Base-by-base conservation (phyloP, 768 basidiomycete species). In the Mycena leptocephala region DNA sequence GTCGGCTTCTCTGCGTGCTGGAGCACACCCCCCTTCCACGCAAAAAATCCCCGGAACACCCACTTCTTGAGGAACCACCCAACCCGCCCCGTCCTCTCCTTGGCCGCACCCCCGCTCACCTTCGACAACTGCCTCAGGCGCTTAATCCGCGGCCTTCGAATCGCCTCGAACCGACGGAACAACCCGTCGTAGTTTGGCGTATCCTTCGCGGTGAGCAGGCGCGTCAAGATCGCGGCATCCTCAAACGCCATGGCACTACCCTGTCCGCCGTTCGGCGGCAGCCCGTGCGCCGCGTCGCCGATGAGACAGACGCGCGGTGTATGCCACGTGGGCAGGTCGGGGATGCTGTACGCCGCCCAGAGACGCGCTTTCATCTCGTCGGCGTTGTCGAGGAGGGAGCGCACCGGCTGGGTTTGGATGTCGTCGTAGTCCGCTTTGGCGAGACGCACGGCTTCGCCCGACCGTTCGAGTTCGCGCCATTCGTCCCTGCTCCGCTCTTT, bases 191-290 rank as follows among this genome's bases (percentile, higher is more conserved):
- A 22, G 20, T 16, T 28, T 5, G 28, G 6, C 8, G 56, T 28
- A 16, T 59, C 56, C 22, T 59, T 28, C 16, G 56, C 32, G 10
- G 33, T 20, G 22, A 59, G 56, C 56, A 59, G 22, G 22, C 56
- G 56, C 5, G 56, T 14, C 7, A 59, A 30, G 28, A 32, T 32
- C 8, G 56, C 56, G 8, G 56, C 56, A 10, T 59, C 56, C 33
- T 59, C 56, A n/a, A 59, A 59, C 20, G 56, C 56, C 56, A 59
- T 59, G 18, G 56, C 56, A 32, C 56, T 59, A 32, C 56, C 56
- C 56, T 59, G 56, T 9, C 43, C 43, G 32, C 56, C 56, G 32
- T n/a, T 32, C 32, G 33, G 22, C 9, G 55, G 30, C 22, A 59
- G 56, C 5, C 28, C 56, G 32, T 59, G 56, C 13, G 55, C 55